These are phyloP conservation scores for Neoboletus subvelutipes DNA, from an alignment of 768 basidiomycete genomes.

Conservation along the genomic window DNA sequence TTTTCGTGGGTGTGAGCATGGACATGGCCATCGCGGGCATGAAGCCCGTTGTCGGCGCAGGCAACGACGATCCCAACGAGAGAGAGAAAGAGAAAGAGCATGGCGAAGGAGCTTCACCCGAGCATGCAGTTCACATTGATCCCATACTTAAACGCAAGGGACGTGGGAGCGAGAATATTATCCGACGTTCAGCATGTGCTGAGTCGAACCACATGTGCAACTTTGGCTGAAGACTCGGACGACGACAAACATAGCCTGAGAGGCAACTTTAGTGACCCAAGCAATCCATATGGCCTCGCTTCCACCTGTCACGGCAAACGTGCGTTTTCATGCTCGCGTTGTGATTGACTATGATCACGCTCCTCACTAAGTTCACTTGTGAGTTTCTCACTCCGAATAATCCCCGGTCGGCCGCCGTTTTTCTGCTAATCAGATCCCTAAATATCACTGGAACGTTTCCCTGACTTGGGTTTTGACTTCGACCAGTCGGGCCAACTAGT, in stretches of 20 bases:
- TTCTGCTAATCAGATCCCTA: neutral
- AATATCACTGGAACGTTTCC: too few relatives aligned
- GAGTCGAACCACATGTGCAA: neutral
- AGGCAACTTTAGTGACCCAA: neutral
- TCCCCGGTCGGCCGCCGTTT: neutral
- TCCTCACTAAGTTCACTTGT: too few relatives aligned
- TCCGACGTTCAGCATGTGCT: neutral
- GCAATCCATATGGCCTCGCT: neutral
- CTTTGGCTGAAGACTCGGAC: neutral
- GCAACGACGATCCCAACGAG: too few relatives aligned
- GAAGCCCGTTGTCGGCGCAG: too few relatives aligned
- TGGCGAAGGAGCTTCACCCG: too few relatives aligned
- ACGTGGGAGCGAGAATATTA: neutral
- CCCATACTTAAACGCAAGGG: neutral
- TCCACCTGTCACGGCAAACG: neutral
- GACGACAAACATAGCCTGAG: neutral
- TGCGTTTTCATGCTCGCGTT: neutral
- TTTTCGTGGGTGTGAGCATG: too few relatives aligned
- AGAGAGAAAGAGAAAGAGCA: too few relatives aligned
- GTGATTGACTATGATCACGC: neutral
- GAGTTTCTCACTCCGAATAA: neutral
- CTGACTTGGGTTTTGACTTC: neutral
- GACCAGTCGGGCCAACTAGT: neutral
- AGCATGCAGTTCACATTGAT: neutral
- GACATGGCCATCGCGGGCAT: too few relatives aligned